Evolutionary conservation across 2,329 filamentous ascomycete species (phyloP).

Genomic region (Xylaria sp.): DNA sequence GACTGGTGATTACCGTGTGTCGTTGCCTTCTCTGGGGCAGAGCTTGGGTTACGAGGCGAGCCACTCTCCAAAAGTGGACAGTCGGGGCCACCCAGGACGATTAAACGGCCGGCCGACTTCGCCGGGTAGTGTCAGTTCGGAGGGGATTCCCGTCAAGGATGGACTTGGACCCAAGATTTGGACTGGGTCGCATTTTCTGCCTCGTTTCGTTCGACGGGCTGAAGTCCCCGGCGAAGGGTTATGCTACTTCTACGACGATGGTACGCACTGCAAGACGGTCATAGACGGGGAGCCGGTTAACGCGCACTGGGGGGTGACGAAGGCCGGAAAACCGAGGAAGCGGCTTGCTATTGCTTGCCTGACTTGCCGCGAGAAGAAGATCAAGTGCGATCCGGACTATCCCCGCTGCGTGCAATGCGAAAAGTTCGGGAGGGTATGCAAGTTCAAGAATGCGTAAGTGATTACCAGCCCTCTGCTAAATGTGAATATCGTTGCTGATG

Average conservation of each 20-base stretch:
- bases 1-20: slow-evolving; percentile 33
- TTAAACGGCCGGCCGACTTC: slow-evolving; percentile 40
- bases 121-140: slow-evolving; percentile 43
- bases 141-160: slow-evolving; percentile 60
- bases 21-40: slow-evolving; percentile 36
- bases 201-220: slow-evolving; percentile 66
- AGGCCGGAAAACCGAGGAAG: slow-evolving; percentile 92
- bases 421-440: slow-evolving; percentile 85
- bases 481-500: slow-evolving; percentile 26
- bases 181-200: slow-evolving; percentile 70
- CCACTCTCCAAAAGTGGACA: slow-evolving; percentile 35
- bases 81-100: slow-evolving; percentile 32
- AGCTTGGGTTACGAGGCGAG: slow-evolving; percentile 34
- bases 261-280: slow-evolving; percentile 78
- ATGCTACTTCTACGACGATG: slow-evolving; percentile 88
- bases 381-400: slow-evolving; percentile 90
- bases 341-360: slow-evolving; percentile 82
- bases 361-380: slow-evolving; percentile 95
- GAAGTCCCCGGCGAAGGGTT: slow-evolving; percentile 78
- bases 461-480: neutral
- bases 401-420: slow-evolving; percentile 90
- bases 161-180: slow-evolving; percentile 70
- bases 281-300: slow-evolving; percentile 89
- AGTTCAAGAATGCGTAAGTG: slow-evolving; percentile 83
- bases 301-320: slow-evolving; percentile 91